phyloP scores from a whole-genome alignment of 176 grass and related monocot genomes.

The Carex myosuroides region DNA sequence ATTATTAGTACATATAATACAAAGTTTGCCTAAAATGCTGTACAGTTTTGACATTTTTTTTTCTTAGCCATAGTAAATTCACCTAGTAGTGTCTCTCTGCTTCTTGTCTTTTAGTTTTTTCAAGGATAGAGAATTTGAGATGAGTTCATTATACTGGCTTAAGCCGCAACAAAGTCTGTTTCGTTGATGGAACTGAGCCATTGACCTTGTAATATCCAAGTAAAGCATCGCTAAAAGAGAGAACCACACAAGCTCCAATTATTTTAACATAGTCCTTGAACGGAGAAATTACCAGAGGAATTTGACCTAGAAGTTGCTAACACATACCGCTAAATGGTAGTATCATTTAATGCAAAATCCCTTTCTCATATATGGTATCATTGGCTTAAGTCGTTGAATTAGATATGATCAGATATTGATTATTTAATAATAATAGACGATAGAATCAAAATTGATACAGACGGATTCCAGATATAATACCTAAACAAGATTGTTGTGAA shows the following conservation, averaged over 20 bases:
- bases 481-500: too few relatives aligned
- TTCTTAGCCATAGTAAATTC: background rate
- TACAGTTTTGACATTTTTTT: conserved; percentile 10
- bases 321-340: background rate
- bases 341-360: background rate
- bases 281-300: background rate
- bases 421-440: background rate
- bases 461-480: too few relatives aligned
- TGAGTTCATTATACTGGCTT: background rate
- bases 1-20: background rate
- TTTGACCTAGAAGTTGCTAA: background rate
- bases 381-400: background rate
- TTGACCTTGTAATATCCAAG: background rate
- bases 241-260: background rate
- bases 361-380: background rate
- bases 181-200: background rate
- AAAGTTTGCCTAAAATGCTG: background rate
- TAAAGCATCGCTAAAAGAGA: background rate
- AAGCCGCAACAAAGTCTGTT: background rate
- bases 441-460: too few relatives aligned
- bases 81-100: background rate
- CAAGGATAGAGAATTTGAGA: background rate
- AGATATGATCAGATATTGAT: background rate
- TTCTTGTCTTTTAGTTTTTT: background rate
- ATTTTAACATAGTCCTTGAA: background rate